Evolutionary conservation across 345 rosid genomes (phyloP).

Genomic region (Sapria himalayana): DNA sequence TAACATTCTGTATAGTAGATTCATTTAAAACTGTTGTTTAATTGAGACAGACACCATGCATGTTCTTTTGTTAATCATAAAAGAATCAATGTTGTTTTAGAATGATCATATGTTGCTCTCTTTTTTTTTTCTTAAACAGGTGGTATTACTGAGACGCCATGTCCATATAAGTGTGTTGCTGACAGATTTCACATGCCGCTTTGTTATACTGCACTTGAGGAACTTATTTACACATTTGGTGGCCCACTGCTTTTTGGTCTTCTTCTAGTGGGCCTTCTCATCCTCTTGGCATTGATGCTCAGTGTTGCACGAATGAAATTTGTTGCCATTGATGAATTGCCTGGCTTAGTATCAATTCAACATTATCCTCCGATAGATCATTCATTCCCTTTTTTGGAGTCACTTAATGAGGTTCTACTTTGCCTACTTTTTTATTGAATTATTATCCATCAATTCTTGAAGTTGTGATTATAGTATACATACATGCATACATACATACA

Average conservation of each 20-base stretch:
- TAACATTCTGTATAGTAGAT: too few relatives aligned
- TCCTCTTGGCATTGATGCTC: conserved; percentile 84
- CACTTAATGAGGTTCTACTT: conserved; percentile 71
- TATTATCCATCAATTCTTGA: not conserved
- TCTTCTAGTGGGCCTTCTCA: conserved; percentile 64
- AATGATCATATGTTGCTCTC: not conserved
- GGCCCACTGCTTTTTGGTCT: conserved; percentile 96
- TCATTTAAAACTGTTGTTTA: too few relatives aligned
- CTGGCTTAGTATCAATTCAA: conserved; percentile 81
- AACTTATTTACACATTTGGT: conserved; percentile 90
- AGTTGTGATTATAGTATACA: too few relatives aligned
- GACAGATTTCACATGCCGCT: conserved; percentile 94
- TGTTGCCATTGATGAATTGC: conserved; percentile 85
- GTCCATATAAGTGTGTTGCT: conserved; percentile 76
- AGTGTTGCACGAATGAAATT: conserved; percentile 98
- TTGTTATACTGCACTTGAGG: conserved; percentile 93
- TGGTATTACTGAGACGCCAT: conserved; percentile 73
- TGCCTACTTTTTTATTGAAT: not conserved
- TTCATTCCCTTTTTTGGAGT: conserved; percentile 94
- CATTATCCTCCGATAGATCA: conserved; percentile 86
- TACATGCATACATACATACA: too few relatives aligned
- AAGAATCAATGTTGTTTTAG: not conserved
- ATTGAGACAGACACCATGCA: too few relatives aligned
- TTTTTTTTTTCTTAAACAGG: conserved; percentile 25
- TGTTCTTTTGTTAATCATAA: not conserved